phyloP scores from a whole-genome alignment of 495 filamentous ascomycete species.

The Friedmanniomyces endolithicus region DNA sequence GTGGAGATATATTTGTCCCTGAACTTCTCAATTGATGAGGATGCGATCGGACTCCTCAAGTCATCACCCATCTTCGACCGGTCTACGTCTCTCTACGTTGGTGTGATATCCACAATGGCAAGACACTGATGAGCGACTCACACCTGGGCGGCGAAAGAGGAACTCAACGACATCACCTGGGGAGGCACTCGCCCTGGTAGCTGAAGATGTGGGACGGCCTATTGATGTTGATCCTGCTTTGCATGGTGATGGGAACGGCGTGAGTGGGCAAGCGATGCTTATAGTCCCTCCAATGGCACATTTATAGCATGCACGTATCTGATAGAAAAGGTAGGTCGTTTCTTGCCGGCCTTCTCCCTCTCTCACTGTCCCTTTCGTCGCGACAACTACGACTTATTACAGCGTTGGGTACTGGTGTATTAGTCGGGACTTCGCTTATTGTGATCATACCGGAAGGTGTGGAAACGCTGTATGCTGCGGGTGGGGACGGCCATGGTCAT shows the following conservation, averaged over 20 bases:
- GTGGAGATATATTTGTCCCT: too few species aligned
- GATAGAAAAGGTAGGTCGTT: slow-evolving; percentile 59
- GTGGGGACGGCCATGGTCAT: slow-evolving; percentile 34
- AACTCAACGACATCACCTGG: background rate
- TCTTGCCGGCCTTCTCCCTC: slow-evolving; percentile 80
- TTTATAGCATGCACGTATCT: background rate
- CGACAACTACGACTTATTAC: slow-evolving; percentile 82
- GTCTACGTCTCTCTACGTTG: too few species aligned
- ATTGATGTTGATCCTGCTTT: slow-evolving; percentile 71
- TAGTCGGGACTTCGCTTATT: slow-evolving; percentile 88
- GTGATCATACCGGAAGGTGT: slow-evolving; percentile 97
- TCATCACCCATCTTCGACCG: too few species aligned
- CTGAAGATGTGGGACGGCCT: slow-evolving; percentile 57
- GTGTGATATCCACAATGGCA: too few species aligned
- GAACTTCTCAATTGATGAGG: too few species aligned
- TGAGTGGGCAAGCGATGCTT: slow-evolving; percentile 35
- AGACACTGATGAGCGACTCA: too few species aligned
- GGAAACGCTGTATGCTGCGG: slow-evolving; percentile 70
- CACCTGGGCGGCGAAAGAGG: too few species aligned
- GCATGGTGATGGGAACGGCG: slow-evolving; percentile 90
- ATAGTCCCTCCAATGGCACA: background rate
- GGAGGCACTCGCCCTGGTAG: background rate
- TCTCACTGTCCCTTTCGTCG: slow-evolving; percentile 80
- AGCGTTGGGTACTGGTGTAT: slow-evolving; percentile 82
- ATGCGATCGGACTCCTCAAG: too few species aligned